Conservation (phyloP, 2,329 filamentous ascomycete species). For the Leptographium procerum region DNA sequence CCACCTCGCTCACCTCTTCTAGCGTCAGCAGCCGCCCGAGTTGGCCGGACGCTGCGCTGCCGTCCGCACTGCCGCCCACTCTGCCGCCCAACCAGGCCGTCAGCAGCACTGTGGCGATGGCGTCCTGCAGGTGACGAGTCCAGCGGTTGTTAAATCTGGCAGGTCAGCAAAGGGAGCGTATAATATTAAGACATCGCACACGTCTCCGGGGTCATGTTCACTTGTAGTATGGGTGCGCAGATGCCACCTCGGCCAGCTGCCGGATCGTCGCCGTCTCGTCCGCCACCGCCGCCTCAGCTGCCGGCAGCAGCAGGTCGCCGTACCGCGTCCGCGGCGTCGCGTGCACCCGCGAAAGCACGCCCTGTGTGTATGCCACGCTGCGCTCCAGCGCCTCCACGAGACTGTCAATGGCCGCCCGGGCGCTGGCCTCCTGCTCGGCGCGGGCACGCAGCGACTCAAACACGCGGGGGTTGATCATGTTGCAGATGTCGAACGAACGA, state of each 20-base stretch:
- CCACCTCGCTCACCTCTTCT: constrained; percentile 70
- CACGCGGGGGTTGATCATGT: constrained; percentile 66
- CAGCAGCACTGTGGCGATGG: constrained; percentile 47
- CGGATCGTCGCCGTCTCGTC: constrained; percentile 60
- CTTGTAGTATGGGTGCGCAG: constrained; percentile 93
- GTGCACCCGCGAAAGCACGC: constrained; percentile 78
- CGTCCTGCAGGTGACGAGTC: constrained; percentile 73
- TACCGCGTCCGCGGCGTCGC: constrained; percentile 58
- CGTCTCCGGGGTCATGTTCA: constrained; percentile 28
- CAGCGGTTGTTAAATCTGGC: constrained; percentile 70
- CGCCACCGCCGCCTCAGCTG: constrained; percentile 60
- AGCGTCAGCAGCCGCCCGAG: constrained; percentile 66
- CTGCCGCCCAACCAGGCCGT: constrained; percentile 73
- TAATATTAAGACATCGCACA: too few relatives aligned
- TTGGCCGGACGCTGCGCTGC: constrained; percentile 25
- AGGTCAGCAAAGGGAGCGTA: neutral
- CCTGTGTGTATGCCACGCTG: constrained; percentile 69
- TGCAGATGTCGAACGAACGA: constrained; percentile 14
- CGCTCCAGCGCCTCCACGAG: constrained; percentile 75
- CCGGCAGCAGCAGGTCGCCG: constrained; percentile 41
- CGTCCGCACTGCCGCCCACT: constrained; percentile 14
- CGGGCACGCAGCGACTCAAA: constrained; percentile 81
- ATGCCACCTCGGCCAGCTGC: constrained; percentile 61
- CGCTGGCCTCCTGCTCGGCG: constrained; percentile 74
- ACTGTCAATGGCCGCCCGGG: constrained; percentile 73